A percentile compares a stretch with the other conserved stretches of the same genome.
These are phyloP conservation scores for Rhizopogon sp. DNA, from an alignment of 768 basidiomycete species.

Conservation along the genomic window DNA sequence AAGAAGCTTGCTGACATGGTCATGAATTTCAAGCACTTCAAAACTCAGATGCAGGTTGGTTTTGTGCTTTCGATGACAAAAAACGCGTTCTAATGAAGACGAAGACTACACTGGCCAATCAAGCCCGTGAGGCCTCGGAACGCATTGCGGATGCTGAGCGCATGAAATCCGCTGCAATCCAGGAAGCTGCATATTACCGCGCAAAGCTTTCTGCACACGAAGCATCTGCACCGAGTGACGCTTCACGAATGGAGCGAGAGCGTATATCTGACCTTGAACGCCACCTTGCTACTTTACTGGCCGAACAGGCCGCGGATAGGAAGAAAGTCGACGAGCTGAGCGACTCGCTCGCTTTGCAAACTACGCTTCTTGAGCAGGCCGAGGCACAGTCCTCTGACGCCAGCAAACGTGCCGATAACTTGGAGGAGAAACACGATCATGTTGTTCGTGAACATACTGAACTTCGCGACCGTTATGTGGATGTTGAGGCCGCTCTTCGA, in stretches of 20 bases:
- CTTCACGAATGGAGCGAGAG: conserved; percentile 70
- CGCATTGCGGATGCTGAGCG: conserved; percentile 78
- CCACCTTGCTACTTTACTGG: conserved; percentile 54
- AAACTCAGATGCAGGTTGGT: conserved; percentile 79
- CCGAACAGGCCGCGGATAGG: conserved; percentile 62
- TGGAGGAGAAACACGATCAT: conserved; percentile 65
- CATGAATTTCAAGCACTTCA: conserved; percentile 82
- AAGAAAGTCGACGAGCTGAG: conserved; percentile 66
- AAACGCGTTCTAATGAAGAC: not conserved
- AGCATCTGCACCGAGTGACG: conserved; percentile 56
- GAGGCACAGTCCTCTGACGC: conserved; percentile 76
- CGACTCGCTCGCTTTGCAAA: conserved; percentile 72
- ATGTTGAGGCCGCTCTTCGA: conserved; percentile 59
- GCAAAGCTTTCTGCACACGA: conserved; percentile 92
- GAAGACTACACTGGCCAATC: conserved; percentile 68
- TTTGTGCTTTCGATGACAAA: not conserved
- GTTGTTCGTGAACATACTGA: conserved; percentile 61
- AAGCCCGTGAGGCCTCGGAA: conserved; percentile 73
- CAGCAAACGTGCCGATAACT: conserved; percentile 65
- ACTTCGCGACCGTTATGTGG: conserved; percentile 58
- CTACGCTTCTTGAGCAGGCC: conserved; percentile 72
- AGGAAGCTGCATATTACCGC: conserved; percentile 95
- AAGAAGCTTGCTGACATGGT: conserved; percentile 63
- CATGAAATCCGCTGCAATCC: conserved; percentile 68
- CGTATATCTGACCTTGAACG: conserved; percentile 72